These are phyloP conservation scores for Colletotrichum sp. DNA, from an alignment of 2,329 filamentous ascomycete genomes.

Conservation along the genomic window DNA sequence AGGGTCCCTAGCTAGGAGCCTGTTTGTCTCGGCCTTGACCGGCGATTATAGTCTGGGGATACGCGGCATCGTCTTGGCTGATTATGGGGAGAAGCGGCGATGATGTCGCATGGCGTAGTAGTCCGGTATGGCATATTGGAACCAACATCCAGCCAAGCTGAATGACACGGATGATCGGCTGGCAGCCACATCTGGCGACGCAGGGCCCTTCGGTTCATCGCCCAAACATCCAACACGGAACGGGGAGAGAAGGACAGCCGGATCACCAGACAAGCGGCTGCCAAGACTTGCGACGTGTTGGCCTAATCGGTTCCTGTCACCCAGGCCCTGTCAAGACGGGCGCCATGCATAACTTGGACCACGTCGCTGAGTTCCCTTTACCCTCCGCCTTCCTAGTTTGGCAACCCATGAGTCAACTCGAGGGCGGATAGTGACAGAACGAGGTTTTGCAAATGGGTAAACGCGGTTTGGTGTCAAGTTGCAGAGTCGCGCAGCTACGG, in stretches of 20 bases:
- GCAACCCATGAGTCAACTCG: background rate
- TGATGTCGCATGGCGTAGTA: background rate
- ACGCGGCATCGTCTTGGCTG: background rate
- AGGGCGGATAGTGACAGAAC: background rate
- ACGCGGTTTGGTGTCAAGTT: constrained; percentile 7
- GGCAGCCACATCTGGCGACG: background rate
- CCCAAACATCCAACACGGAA: background rate
- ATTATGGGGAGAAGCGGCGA: background rate
- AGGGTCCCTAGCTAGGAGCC: background rate
- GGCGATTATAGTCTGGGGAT: background rate
- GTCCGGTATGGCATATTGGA: background rate
- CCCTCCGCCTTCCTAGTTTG: background rate
- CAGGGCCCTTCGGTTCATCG: constrained; percentile 1
- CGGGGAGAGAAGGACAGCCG: background rate
- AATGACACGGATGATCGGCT: background rate
- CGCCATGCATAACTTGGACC: background rate
- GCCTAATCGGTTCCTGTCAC: background rate
- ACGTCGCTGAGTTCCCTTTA: background rate
- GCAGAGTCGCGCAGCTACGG: background rate
- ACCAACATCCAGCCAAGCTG: background rate
- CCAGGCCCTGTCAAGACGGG: background rate
- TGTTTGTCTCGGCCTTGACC: background rate
- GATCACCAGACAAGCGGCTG: background rate
- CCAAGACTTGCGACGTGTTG: background rate
- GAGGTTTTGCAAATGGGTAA: background rate